Percentiles rank a stretch among this genome's conserved stretches.
Evolutionary conservation across 2,329 filamentous ascomycete genomes (phyloP).

Genomic region (Talaromyces funiculosus): DNA sequence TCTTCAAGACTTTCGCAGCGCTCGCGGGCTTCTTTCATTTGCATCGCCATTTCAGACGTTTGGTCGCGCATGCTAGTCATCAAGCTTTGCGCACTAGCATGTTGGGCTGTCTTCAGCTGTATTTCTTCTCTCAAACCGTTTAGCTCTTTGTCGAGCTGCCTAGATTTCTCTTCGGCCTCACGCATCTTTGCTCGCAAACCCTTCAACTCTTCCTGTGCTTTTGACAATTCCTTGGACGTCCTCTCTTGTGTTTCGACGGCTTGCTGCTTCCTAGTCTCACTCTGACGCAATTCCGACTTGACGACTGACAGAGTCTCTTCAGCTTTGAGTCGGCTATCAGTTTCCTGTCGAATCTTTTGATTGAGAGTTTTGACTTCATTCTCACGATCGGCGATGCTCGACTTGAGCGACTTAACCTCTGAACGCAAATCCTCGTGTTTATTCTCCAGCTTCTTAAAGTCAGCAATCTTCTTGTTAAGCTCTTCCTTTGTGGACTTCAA

Average conservation of each 20-base stretch:
- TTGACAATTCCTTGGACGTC: constrained; percentile 62
- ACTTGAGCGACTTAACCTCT: constrained; percentile 66
- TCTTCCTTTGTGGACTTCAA: constrained; percentile 73
- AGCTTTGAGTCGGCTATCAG: constrained; percentile 61
- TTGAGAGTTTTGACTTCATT: constrained; percentile 70
- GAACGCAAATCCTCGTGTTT: constrained; percentile 74
- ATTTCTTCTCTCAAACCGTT: constrained; percentile 68
- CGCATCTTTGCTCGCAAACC: constrained; percentile 54
- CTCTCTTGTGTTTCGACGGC: constrained; percentile 68
- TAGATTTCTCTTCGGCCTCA: constrained; percentile 68
- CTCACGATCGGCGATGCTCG: constrained; percentile 67
- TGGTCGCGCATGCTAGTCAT: constrained; percentile 93
- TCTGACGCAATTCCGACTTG: constrained; percentile 69
- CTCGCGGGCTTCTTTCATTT: constrained; percentile 81
- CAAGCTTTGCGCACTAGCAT: constrained; percentile 75
- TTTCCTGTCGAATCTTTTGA: constrained; percentile 72
- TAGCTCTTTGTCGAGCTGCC: constrained; percentile 63
- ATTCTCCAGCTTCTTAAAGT: constrained; percentile 71
- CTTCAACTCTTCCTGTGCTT: constrained; percentile 65
- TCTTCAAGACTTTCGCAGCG: constrained; percentile 85
- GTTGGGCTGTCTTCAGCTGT: constrained; percentile 77
- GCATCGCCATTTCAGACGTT: constrained; percentile 76
- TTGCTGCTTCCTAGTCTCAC: constrained; percentile 75
- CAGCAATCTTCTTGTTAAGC: constrained; percentile 55
- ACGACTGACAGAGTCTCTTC: constrained; percentile 73